Evolutionary conservation across 2,329 filamentous ascomycete species (phyloP).

Genomic region (Cyclaneusma minus): DNA sequence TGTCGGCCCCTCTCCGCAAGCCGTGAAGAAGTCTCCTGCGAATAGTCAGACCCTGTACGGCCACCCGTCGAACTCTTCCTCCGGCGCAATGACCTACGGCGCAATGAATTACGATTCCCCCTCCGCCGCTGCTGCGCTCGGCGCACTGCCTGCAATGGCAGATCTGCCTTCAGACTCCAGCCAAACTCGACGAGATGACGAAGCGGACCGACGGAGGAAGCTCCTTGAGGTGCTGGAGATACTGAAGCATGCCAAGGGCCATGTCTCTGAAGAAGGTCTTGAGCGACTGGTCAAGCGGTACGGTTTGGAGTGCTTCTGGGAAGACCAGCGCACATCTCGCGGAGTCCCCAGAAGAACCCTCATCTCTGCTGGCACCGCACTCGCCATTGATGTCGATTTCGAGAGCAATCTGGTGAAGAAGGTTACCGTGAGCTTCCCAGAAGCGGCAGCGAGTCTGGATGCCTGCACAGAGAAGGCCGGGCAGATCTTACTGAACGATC

Average conservation of each 20-base stretch:
- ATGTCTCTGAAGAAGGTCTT: slow-evolving; percentile 62
- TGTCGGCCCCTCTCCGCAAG: slow-evolving; percentile 41
- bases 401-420: slow-evolving; percentile 45
- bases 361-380: slow-evolving; percentile 44
- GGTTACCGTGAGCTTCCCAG: slow-evolving; percentile 47
- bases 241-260: slow-evolving; percentile 29
- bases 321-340: slow-evolving; percentile 30
- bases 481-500: slow-evolving; percentile 47
- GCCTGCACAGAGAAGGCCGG: slow-evolving; percentile 46
- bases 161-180: slow-evolving; percentile 17
- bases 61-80: slow-evolving; percentile 24
- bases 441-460: slow-evolving; percentile 39
- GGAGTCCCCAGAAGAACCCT: slow-evolving; percentile 36
- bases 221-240: slow-evolving; percentile 20
- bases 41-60: slow-evolving; percentile 29
- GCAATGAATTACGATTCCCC: slow-evolving; percentile 47
- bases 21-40: slow-evolving; percentile 38
- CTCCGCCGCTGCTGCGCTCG: slow-evolving; percentile 44
- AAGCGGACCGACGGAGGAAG: slow-evolving; percentile 32
- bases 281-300: slow-evolving; percentile 52
- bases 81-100: slow-evolving; percentile 23
- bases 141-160: slow-evolving; percentile 32
- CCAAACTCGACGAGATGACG: slow-evolving; percentile 20
- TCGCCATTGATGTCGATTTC: slow-evolving; percentile 46
- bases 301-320: slow-evolving; percentile 49